Evolutionary conservation across 805 yeast species (phyloP).

Genomic region (Starmerella bombi): DNA sequence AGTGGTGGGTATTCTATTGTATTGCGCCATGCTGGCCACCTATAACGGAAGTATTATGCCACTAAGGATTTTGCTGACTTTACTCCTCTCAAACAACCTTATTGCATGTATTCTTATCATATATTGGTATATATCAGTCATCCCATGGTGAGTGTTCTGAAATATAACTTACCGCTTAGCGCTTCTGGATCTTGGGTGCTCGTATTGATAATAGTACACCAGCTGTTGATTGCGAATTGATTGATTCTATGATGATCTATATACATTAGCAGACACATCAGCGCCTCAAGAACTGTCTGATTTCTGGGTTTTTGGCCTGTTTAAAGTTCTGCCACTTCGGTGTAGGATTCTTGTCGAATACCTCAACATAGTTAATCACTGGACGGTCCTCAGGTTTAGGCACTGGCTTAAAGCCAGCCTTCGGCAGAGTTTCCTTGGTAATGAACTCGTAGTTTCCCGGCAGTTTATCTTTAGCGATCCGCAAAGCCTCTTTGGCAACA

Average conservation of each 20-base stretch:
- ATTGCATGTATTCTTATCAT: no score
- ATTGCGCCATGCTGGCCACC: no score
- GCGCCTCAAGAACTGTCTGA: conserved; percentile 50
- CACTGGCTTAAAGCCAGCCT: conserved; percentile 55
- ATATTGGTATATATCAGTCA: no score
- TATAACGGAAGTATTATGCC: no score
- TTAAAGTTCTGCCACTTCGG: conserved; percentile 35
- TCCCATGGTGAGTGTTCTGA: no score
- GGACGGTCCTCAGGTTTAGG: conserved; percentile 33
- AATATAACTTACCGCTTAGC: no score
- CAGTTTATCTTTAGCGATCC: conserved; percentile 80
- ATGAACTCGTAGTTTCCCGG: conserved; percentile 89
- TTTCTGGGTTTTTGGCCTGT: conserved; percentile 31
- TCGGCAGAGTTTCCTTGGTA: conserved; percentile 43
- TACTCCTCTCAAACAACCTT: no score
- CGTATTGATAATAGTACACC: neutral
- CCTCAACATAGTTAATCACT: conserved; percentile 40
- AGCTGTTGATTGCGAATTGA: neutral
- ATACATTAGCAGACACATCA: conserved; percentile 28
- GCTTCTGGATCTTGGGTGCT: no score
- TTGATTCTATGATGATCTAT: neutral
- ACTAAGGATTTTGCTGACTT: no score
- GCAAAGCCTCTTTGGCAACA: conserved; percentile 75
- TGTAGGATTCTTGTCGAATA: conserved; percentile 47
- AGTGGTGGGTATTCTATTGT: no score